Evolutionary conservation across 306 rosid genomes (phyloP).

Genomic region (Citrullus colocynthis): DNA sequence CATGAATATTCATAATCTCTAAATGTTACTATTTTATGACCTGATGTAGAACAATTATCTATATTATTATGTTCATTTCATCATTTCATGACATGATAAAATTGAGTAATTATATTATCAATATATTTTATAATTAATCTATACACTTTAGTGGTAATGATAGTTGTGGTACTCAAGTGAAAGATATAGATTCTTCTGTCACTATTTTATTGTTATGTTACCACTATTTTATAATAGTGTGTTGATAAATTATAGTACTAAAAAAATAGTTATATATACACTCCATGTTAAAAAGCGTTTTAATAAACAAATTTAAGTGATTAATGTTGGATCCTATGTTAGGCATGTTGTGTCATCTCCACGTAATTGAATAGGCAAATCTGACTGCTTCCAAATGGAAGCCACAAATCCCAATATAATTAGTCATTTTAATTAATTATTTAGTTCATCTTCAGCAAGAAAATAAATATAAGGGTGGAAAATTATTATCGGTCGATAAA

Average conservation of each 20-base stretch:
- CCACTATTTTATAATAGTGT: neutral
- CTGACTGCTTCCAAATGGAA: neutral
- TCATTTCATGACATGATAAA: too few relatives aligned
- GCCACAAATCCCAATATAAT: neutral
- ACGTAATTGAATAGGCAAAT: neutral
- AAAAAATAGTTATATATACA: neutral
- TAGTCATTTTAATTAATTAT: neutral
- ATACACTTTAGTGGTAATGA: neutral
- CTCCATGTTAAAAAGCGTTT: neutral
- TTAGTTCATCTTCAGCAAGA: neutral
- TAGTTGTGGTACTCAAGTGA: neutral
- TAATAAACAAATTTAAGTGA: neutral
- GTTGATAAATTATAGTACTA: neutral
- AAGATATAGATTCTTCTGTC: neutral
- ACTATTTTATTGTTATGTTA: neutral
- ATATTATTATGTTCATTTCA: too few relatives aligned
- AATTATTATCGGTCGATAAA: too few relatives aligned
- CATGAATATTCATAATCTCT: neutral
- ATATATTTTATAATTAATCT: neutral
- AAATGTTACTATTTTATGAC: too few relatives aligned
- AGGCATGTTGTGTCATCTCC: constrained; percentile 6
- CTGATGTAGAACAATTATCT: too few relatives aligned
- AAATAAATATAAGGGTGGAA: too few relatives aligned
- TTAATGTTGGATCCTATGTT: neutral
- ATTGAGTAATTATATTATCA: neutral